Evolutionary conservation across 495 filamentous ascomycete species (phyloP).

Genomic region (Annulohypoxylon maeteangense): DNA sequence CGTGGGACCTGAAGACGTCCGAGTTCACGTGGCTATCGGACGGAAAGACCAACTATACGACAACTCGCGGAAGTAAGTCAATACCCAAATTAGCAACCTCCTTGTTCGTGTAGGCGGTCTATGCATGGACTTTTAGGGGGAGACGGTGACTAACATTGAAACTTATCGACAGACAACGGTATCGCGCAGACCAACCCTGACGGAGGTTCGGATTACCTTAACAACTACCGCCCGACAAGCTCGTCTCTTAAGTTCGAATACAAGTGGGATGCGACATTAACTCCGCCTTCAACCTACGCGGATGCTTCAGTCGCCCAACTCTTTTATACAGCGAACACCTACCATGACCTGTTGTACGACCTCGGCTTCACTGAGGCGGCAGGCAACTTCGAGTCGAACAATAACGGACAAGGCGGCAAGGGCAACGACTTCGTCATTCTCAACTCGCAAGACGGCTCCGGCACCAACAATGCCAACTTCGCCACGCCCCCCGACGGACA

Average conservation of each 20-base stretch:
- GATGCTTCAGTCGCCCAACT: slow-evolving; percentile 61
- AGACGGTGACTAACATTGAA: slow-evolving; percentile 12
- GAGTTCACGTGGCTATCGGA: slow-evolving; percentile 58
- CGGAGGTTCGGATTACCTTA: slow-evolving; percentile 50
- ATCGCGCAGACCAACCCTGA: slow-evolving; percentile 59
- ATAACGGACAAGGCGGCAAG: slow-evolving; percentile 57
- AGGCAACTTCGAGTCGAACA: slow-evolving; percentile 66
- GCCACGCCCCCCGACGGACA: slow-evolving; percentile 62
- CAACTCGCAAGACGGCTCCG: slow-evolving; percentile 64
- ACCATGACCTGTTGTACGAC: slow-evolving; percentile 64
- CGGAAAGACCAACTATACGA: slow-evolving; percentile 53
- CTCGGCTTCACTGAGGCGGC: slow-evolving; percentile 65
- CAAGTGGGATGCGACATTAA: slow-evolving; percentile 48
- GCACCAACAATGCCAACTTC: slow-evolving; percentile 64
- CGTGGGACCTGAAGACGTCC: slow-evolving; percentile 50
- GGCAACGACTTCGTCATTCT: slow-evolving; percentile 64
- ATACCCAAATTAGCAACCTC: not conserved
- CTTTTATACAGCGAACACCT: slow-evolving; percentile 65
- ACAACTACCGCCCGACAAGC: slow-evolving; percentile 55
- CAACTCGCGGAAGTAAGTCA: slow-evolving; percentile 56
- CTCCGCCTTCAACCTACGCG: slow-evolving; percentile 50
- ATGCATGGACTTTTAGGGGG: not conserved
- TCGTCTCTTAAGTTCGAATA: slow-evolving; percentile 54
- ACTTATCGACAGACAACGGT: slow-evolving; percentile 53
- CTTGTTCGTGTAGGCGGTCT: not conserved